Conservation (phyloP, 352 stramenopile genomes). For the Blastocystis sp. region DNA sequence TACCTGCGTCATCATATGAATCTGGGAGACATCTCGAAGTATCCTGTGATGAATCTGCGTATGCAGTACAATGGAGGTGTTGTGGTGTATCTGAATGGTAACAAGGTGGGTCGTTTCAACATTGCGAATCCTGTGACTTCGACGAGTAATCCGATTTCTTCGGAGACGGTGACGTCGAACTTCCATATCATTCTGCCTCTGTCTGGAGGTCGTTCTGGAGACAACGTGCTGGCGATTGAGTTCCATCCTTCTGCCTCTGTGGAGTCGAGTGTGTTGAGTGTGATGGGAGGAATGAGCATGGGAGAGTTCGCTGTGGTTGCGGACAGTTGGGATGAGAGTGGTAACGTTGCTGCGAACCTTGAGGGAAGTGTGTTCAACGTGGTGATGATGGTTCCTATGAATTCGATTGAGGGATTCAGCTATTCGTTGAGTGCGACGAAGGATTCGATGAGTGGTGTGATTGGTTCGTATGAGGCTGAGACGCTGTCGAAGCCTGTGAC, state of each 20-base stretch:
- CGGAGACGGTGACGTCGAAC: not conserved
- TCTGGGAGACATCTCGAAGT: not conserved
- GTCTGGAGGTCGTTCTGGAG: not conserved
- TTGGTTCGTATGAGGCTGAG: not conserved
- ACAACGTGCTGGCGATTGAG: slow-evolving; percentile 33
- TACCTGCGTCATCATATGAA: not conserved
- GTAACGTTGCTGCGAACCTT: not conserved
- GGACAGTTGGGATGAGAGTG: not conserved
- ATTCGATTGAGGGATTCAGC: not conserved
- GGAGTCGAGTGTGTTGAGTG: not conserved
- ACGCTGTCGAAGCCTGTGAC: not conserved
- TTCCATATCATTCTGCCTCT: not conserved
- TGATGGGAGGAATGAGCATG: not conserved
- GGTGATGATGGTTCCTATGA: not conserved
- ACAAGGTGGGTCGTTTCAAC: not conserved
- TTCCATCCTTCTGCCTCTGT: slow-evolving; percentile 21
- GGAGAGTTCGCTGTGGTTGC: not conserved
- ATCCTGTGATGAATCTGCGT: not conserved
- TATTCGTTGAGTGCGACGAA: not conserved
- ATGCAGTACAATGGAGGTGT: not conserved
- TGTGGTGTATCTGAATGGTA: not conserved
- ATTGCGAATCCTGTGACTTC: not conserved
- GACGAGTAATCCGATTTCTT: not conserved
- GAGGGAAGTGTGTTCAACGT: not conserved
- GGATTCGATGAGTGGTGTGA: not conserved